Conservation (phyloP, 2,329 filamentous ascomycete genomes). For the Diaporthe velutina region DNA sequence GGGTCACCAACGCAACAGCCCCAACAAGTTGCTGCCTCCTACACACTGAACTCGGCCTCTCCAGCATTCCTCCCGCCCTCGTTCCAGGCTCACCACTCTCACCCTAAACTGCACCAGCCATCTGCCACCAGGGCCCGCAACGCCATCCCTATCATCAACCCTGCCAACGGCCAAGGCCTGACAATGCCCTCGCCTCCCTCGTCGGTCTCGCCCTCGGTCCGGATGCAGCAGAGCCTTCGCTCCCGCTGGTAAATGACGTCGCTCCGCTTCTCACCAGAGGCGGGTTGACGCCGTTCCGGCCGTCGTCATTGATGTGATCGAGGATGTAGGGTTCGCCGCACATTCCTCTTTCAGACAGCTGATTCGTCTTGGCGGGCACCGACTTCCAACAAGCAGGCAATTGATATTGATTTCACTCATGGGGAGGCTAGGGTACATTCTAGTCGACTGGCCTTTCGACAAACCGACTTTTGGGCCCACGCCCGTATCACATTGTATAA, state of each 20-base stretch:
- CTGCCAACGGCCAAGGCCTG: slow-evolving; percentile 79
- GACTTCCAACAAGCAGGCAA: slow-evolving; percentile 56
- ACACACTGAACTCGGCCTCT: slow-evolving; percentile 78
- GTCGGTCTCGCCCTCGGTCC: slow-evolving; percentile 70
- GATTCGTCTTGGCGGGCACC: slow-evolving; percentile 65
- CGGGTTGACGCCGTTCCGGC: slow-evolving; percentile 49
- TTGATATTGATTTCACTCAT: slow-evolving; percentile 55
- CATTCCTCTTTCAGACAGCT: slow-evolving; percentile 53
- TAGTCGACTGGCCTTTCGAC: slow-evolving; percentile 48
- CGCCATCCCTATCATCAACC: slow-evolving; percentile 98
- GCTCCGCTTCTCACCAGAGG: slow-evolving; percentile 50
- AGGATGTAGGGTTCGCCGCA: slow-evolving; percentile 51
- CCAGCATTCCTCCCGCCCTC: slow-evolving; percentile 75
- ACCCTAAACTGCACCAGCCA: slow-evolving; percentile 90
- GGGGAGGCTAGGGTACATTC: slow-evolving; percentile 48
- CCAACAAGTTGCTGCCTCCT: slow-evolving; percentile 80
- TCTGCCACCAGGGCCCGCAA: slow-evolving; percentile 91
- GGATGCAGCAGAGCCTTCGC: slow-evolving; percentile 68
- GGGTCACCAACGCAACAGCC: slow-evolving; percentile 92
- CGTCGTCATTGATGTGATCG: slow-evolving; percentile 54
- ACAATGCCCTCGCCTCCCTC: slow-evolving; percentile 90
- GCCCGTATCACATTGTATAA: slow-evolving; percentile 49
- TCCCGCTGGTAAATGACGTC: slow-evolving; percentile 65
- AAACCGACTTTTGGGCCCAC: slow-evolving; percentile 40
- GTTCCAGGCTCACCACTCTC: slow-evolving; percentile 74